Conservation (phyloP, 768 basidiomycete species). For the Phylloporus arenicola region DNA sequence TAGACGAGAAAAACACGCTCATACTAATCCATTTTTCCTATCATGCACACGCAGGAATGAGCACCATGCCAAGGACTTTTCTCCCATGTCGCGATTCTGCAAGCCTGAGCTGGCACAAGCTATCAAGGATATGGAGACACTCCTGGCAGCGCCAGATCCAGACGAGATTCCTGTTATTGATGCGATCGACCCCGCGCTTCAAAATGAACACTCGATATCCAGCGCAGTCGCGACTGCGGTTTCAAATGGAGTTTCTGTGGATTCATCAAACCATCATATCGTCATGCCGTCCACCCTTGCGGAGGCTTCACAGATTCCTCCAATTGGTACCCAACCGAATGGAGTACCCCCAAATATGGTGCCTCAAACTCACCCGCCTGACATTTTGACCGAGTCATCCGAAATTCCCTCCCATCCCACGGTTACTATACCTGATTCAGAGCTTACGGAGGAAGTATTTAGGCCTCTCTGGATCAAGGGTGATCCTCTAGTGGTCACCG, state of each 20-base stretch:
- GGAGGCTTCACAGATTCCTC: conserved; percentile 6
- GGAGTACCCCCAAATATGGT: conserved; percentile 2
- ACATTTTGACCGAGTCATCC: conserved; percentile 9
- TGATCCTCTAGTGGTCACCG: conserved; percentile 73
- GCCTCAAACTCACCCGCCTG: conserved; percentile 4
- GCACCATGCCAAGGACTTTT: conserved; percentile 62
- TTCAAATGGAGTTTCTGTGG: conserved; percentile 12
- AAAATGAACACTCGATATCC: conserved; percentile 11
- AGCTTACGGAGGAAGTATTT: conserved; percentile 58
- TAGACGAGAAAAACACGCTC: conserved; percentile 54
- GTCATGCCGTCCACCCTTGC: conserved; percentile 2
- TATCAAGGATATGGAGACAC: conserved; percentile 62
- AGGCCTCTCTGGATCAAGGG: conserved; percentile 67
- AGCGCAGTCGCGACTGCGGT: background rate
- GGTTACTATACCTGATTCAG: conserved; percentile 39
- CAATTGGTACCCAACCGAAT: conserved; percentile 4
- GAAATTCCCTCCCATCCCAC: conserved; percentile 46
- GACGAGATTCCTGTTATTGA: conserved; percentile 22
- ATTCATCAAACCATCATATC: conserved; percentile 2
- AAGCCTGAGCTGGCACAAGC: conserved; percentile 56
- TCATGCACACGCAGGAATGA: conserved; percentile 67
- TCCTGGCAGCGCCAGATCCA: conserved; percentile 35
- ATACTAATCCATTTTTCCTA: conserved; percentile 69
- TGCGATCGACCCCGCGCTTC: conserved; percentile 28
- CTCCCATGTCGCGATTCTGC: conserved; percentile 76